Evolutionary conservation across 805 yeast genomes (phyloP).

Genomic region (Babjeviella inositovora): DNA sequence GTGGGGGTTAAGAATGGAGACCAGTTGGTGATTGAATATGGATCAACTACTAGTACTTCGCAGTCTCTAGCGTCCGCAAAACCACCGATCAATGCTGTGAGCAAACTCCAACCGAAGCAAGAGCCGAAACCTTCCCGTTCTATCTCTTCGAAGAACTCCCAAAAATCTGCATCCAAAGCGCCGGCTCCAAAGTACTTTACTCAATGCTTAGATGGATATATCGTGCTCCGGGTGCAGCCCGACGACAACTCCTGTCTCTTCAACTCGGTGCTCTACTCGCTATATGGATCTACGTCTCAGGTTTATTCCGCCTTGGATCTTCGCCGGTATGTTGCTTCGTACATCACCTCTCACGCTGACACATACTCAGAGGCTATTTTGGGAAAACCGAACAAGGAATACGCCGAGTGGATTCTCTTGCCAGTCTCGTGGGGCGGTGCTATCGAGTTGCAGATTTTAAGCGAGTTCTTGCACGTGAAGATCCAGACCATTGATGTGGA

Average conservation of each 20-base stretch:
- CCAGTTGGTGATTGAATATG: conserved; percentile 23
- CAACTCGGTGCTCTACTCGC: conserved; percentile 42
- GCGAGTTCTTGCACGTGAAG: conserved; percentile 29
- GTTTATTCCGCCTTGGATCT: conserved; percentile 27
- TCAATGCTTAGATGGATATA: conserved; percentile 10
- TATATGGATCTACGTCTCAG: conserved; percentile 13
- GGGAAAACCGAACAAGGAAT: conserved; percentile 30
- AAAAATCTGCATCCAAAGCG: conserved; percentile 3
- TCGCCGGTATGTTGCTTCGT: conserved; percentile 31
- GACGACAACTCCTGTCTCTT: conserved; percentile 73
- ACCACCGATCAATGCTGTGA: neutral
- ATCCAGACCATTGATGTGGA: conserved; percentile 53
- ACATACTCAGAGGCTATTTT: conserved; percentile 37
- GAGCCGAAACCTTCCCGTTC: conserved; percentile 2
- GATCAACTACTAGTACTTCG: conserved; percentile 2
- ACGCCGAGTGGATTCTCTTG: conserved; percentile 43
- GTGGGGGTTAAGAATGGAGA: conserved; percentile 44
- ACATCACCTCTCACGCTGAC: conserved; percentile 23
- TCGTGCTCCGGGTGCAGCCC: conserved; percentile 42
- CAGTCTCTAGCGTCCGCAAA: conserved; percentile 2
- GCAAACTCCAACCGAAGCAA: conserved; percentile 3
- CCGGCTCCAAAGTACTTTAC: too few relatives aligned
- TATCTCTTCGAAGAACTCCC: conserved; percentile 4
- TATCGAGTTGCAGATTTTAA: conserved; percentile 51
- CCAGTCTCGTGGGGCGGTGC: conserved; percentile 75